Evolutionary conservation across 1,284 basidiomycete species (phyloP).

Genomic region (Sphagnurus paluster): DNA sequence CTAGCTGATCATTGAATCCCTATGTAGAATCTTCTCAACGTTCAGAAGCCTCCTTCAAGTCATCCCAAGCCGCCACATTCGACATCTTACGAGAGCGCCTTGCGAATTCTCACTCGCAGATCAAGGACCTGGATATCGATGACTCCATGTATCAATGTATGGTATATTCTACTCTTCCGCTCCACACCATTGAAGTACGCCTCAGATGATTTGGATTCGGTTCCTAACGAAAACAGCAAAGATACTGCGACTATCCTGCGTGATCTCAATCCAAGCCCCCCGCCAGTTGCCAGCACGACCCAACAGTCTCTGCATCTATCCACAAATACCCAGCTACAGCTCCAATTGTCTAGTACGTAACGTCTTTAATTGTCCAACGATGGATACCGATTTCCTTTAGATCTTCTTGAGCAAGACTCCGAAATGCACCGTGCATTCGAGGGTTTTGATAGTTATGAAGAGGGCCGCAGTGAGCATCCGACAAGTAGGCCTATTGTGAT

Average conservation of each 20-base stretch:
- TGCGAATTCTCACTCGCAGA: constrained; percentile 36
- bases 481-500: constrained; percentile 13
- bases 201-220: constrained; percentile 20
- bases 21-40: constrained; percentile 31
- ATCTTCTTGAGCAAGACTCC: constrained; percentile 70
- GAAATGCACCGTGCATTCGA: constrained; percentile 72
- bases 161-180: constrained; percentile 16
- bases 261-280: constrained; percentile 40
- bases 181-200: no score
- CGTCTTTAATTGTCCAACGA: not conserved
- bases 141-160: constrained; percentile 33
- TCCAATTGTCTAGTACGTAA: constrained; percentile 60
- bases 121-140: constrained; percentile 32
- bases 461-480: constrained; percentile 25
- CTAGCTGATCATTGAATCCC: no score
- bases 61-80: constrained; percentile 47
- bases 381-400: constrained; percentile 32
- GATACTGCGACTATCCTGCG: constrained; percentile 40
- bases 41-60: constrained; percentile 38
- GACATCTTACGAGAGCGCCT: constrained; percentile 51
- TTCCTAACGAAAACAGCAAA: constrained; percentile 36
- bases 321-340: constrained; percentile 43
- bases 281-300: constrained; percentile 53
- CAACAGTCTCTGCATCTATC: constrained; percentile 61
- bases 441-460: constrained; percentile 51